Evolutionary conservation across 2,329 filamentous ascomycete species (phyloP).

Genomic region (Colletotrichum camelliae): DNA sequence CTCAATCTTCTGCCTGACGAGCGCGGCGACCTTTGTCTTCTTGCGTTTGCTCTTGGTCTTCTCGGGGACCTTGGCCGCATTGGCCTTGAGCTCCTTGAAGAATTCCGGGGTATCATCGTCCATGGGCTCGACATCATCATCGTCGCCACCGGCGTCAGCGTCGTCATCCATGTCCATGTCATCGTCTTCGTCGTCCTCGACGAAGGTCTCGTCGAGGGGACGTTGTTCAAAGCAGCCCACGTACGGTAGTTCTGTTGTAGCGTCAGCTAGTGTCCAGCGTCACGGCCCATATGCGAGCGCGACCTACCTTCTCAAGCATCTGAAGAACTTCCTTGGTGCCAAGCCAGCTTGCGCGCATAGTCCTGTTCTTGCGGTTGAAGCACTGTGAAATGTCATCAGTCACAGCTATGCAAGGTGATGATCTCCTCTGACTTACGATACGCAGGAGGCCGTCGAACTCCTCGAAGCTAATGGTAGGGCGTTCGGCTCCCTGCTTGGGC

Average conservation of each 20-base stretch:
- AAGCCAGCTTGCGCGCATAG: slow-evolving; percentile 78
- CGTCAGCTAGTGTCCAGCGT: neutral
- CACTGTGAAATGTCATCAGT: slow-evolving; percentile 24
- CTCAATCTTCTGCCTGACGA: slow-evolving; percentile 87
- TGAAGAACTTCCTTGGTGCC: slow-evolving; percentile 81
- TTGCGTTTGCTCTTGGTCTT: slow-evolving; percentile 74
- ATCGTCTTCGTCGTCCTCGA: slow-evolving; percentile 46
- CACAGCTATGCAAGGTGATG: too few species aligned
- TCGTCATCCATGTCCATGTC: slow-evolving; percentile 47
- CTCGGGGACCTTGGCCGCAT: slow-evolving; percentile 37
- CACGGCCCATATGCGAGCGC: neutral
- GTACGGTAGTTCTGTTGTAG: slow-evolving; percentile 76
- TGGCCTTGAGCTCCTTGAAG: slow-evolving; percentile 70
- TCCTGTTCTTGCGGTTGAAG: slow-evolving; percentile 84
- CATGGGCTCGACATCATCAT: slow-evolving; percentile 59
- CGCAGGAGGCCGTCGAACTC: slow-evolving; percentile 93
- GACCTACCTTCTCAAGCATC: slow-evolving; percentile 68
- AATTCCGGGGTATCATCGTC: slow-evolving; percentile 82
- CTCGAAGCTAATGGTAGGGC: slow-evolving; percentile 89
- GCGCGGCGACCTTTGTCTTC: slow-evolving; percentile 79
- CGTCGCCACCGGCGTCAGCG: slow-evolving; percentile 44
- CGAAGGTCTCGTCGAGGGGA: slow-evolving; percentile 72
- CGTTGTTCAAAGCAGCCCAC: slow-evolving; percentile 87
- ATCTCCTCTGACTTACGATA: slow-evolving; percentile 56
- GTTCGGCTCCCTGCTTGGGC: slow-evolving; percentile 77